A percentile compares a stretch with the other conserved stretches of the same genome.
phyloP scores from a whole-genome alignment of 495 filamentous ascomycete species.

The Aspergillus sclerotioniger region DNA sequence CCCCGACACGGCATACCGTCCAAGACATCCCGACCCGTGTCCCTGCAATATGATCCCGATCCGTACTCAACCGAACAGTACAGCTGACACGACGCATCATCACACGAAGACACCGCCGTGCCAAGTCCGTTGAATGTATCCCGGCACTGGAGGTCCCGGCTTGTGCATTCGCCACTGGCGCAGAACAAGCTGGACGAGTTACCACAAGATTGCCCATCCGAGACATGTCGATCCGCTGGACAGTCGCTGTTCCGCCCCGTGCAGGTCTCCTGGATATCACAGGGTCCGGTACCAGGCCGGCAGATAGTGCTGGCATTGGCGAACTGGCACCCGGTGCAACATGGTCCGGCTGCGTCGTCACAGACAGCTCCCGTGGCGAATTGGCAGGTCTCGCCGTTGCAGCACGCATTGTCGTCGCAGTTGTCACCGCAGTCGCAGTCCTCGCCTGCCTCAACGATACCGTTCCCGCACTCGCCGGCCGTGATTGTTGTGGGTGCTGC shows the following conservation, averaged over 20 bases:
- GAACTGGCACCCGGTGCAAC: constrained; percentile 74
- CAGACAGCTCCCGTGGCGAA: constrained; percentile 70
- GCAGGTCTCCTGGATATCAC: constrained; percentile 78
- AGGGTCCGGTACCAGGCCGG: constrained; percentile 65
- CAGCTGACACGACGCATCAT: constrained; percentile 71
- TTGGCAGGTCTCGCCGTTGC: constrained; percentile 80
- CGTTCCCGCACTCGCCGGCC: constrained; percentile 81
- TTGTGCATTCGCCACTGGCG: constrained; percentile 84
- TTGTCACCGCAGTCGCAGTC: constrained; percentile 87
- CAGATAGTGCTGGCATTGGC: constrained; percentile 61
- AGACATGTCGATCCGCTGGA: constrained; percentile 59
- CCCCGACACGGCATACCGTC: constrained; percentile 80
- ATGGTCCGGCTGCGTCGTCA: constrained; percentile 77
- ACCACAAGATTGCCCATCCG: constrained; percentile 64
- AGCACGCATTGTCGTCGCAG: constrained; percentile 65
- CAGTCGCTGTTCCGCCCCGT: constrained; percentile 64
- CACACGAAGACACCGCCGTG: constrained; percentile 11
- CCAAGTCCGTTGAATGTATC: not conserved
- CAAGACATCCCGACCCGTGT: constrained; percentile 76
- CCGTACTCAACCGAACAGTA: constrained; percentile 57
- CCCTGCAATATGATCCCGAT: constrained; percentile 58
- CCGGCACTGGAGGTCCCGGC: constrained; percentile 54
- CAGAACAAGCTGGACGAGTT: constrained; percentile 57
- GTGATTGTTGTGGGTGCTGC: constrained; percentile 69
- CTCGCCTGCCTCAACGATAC: constrained; percentile 88